phyloP scores from a whole-genome alignment of 192 early-diverging fungal species.

The Backusella morwellensis region DNA sequence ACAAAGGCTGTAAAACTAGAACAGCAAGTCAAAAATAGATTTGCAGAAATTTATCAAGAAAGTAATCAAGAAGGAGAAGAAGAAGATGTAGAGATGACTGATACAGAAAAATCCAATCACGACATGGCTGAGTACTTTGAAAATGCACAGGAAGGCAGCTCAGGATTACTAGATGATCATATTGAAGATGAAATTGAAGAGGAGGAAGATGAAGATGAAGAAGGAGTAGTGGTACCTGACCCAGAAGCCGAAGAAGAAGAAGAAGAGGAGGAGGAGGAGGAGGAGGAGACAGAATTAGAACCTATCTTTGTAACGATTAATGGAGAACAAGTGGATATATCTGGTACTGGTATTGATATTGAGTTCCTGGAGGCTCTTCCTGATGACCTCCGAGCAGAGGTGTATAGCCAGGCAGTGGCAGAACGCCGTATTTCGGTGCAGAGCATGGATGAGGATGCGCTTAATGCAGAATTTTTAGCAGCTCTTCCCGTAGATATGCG shows the following conservation, averaged over 20 bases:
- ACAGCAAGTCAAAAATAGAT: conserved; percentile 59
- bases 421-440: conserved; percentile 33
- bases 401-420: conserved; percentile 74
- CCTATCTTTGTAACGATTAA: conserved; percentile 67
- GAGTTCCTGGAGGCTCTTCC: conserved; percentile 93
- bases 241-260: not conserved
- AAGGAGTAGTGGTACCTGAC: not conserved
- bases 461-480: conserved; percentile 83
- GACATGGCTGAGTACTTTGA: conserved; percentile 28
- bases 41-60: conserved; percentile 66
- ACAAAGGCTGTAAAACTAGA: conserved; percentile 35
- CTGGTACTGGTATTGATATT: conserved; percentile 90
- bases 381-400: conserved; percentile 90
- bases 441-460: conserved; percentile 38
- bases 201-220: not conserved
- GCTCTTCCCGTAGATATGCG: conserved; percentile 90
- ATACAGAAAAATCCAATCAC: conserved; percentile 33
- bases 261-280: not conserved
- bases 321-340: conserved; percentile 84
- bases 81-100: conserved; percentile 41
- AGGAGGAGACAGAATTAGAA: conserved; percentile 11
- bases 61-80: conserved; percentile 47
- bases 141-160: not conserved
- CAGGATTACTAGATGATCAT: not conserved
- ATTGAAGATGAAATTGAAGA: not conserved